Base-by-base conservation (phyloP, 805 yeast species). In the Tetrapisispora phaffii region DNA sequence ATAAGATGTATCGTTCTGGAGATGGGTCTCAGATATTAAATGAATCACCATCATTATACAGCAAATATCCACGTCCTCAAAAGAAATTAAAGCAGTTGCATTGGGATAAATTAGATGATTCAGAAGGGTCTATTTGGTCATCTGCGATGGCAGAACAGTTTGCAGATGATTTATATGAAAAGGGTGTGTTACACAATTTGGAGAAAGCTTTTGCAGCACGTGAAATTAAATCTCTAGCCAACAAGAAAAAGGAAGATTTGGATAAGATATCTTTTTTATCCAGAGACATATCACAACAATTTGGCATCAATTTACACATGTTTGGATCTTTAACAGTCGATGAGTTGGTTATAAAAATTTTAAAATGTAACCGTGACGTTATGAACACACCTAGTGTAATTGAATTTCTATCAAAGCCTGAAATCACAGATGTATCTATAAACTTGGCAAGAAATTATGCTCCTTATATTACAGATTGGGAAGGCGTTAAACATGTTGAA, bases 91-190 rank as follows among this genome's bases (percentile, higher is more conserved):
- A 94, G 61, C 98, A 90, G 61, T 74, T 93, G 70, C 99, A 93
- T 62, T 94, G 97, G 97, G 96, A 90, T 54, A 86, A 85, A 57
- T 72, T 94, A 33, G 96, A 90, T 29, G 74, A 80, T 47, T 82
- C 93, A 19, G 84, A 81, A 43, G 77, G 81, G 38, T 89, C 97
- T 0, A 83, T 93, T 48, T 90, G 98, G 97, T 75, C 79, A 17
- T 74, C 76, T 23, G 72, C 78, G 28, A 77, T 80, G 34, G 78
- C 82, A 20, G 74, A 72, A 2, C 71, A 70, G 19, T 61, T 68
- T 45, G 77, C 83, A 2, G 82, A 78, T 48, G 79, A 78, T 49
- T 69, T 90, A 41, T 69, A 74, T 42, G 82, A 80, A 47, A 78
- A 76, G 48, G 98, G 98, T 47, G 79, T 90, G 10, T 74, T 89